Conservation (phyloP, 352 stramenopile species). For the Phytophthora idaei region DNA sequence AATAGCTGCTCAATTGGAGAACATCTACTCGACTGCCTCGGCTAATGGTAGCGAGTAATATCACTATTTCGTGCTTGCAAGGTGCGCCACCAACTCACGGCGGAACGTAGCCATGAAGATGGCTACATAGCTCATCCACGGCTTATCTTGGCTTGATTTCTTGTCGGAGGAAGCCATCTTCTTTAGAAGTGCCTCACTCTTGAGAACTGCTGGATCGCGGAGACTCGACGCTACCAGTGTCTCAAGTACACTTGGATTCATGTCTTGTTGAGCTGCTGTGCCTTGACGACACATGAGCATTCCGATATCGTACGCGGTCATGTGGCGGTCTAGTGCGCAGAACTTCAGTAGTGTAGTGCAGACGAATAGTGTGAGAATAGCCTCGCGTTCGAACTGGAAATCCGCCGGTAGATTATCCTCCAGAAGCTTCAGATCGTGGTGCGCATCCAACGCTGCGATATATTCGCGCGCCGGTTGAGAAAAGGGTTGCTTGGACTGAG, state of each 20-base stretch:
- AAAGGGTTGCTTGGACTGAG: slow-evolving; percentile 64
- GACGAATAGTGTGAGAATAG: slow-evolving; percentile 52
- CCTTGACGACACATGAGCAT: slow-evolving; percentile 61
- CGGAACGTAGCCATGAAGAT: slow-evolving; percentile 29
- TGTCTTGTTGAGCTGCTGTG: slow-evolving; percentile 30
- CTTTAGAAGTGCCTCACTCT: slow-evolving; percentile 22
- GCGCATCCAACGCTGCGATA: slow-evolving; percentile 48
- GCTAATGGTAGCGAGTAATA: slow-evolving; percentile 6
- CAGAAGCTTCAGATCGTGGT: slow-evolving; percentile 42
- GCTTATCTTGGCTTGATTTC: slow-evolving; percentile 16
- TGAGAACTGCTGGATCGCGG: slow-evolving; percentile 16
- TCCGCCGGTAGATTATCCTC: slow-evolving; percentile 23
- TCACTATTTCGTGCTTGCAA: slow-evolving; percentile 21
- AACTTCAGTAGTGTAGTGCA: slow-evolving; percentile 60
- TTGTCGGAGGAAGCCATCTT: slow-evolving; percentile 1
- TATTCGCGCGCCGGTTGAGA: slow-evolving; percentile 28
- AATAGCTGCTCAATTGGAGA: slow-evolving; percentile 65
- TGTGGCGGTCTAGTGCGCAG: slow-evolving; percentile 46
- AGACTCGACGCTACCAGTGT: slow-evolving; percentile 28
- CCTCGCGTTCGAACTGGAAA: slow-evolving; percentile 43
- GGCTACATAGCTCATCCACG: slow-evolving; percentile 24
- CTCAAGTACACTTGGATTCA: slow-evolving; percentile 47
- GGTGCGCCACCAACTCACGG: slow-evolving; percentile 21
- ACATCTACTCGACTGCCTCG: slow-evolving; percentile 32
- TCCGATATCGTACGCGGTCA: slow-evolving; percentile 62